Evolutionary conservation across 140 eudicot species (phyloP).

Genomic region (Ambrosia hybrid): DNA sequence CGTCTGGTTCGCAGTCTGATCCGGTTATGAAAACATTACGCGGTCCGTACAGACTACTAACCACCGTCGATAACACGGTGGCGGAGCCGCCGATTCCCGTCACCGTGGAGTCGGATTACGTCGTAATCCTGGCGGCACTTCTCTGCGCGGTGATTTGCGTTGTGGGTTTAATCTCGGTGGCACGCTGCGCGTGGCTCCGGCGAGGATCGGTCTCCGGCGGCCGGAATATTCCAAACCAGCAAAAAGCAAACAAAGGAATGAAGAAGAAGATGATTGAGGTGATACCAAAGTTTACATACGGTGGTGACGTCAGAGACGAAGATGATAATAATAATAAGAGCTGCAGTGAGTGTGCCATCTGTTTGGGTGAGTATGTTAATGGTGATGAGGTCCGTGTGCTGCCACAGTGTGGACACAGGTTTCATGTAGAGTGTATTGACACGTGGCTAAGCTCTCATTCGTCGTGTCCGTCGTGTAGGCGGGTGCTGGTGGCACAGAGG

Average conservation of each 20-base stretch:
- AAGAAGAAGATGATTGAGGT: conserved; percentile 40
- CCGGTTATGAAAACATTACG: too few relatives aligned
- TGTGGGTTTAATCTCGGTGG: conserved; percentile 42
- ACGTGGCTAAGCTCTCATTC: conserved; percentile 51
- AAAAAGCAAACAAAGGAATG: conserved; percentile 34
- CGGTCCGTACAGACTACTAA: conserved; percentile 23
- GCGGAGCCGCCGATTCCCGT: conserved; percentile 36
- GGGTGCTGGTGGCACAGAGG: conserved; percentile 28
- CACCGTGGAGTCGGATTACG: conserved; percentile 40
- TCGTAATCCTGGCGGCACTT: conserved; percentile 46
- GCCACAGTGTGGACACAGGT: conserved; percentile 61
- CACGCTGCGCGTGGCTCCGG: conserved; percentile 58
- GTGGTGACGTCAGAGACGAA: background rate
- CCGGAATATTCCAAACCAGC: background rate
- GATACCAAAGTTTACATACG: conserved; percentile 37
- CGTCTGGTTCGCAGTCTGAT: too few relatives aligned
- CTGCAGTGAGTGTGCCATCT: conserved; percentile 46
- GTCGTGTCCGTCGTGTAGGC: conserved; percentile 48
- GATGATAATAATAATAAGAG: background rate
- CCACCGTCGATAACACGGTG: conserved; percentile 7
- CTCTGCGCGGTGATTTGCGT: conserved; percentile 48
- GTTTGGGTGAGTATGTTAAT: conserved; percentile 46
- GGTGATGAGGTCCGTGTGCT: conserved; percentile 59
- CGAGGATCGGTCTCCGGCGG: conserved; percentile 21
- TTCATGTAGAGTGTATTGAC: conserved; percentile 52